A percentile compares a stretch with the other conserved stretches of the same genome.
phyloP scores from a whole-genome alignment of 2,329 filamentous ascomycete genomes.

The Microascus cirrosus region DNA sequence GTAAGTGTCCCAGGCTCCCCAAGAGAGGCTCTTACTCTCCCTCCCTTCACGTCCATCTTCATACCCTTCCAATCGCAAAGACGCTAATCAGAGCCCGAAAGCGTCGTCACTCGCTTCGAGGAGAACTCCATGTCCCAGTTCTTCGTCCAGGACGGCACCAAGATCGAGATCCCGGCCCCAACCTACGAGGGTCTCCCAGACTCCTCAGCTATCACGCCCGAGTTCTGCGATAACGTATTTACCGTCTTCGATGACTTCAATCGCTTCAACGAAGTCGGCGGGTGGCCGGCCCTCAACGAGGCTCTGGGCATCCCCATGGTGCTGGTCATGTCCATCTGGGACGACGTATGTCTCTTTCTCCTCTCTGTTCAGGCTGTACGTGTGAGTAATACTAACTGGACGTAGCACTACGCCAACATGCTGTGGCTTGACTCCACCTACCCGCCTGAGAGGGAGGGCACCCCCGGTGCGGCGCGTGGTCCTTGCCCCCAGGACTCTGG shows the following conservation, averaged over 20 bases:
- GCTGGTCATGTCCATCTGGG: conserved; percentile 49
- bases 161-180: conserved; percentile 32
- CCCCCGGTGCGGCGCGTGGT: conserved; percentile 13
- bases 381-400: not conserved
- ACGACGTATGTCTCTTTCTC: conserved; percentile 19
- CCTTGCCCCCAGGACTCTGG: conserved; percentile 13
- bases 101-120: conserved; percentile 6
- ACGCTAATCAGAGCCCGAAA: not conserved
- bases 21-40: not conserved
- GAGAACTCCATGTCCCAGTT: conserved; percentile 16
- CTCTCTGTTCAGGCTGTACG: not conserved
- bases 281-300: conserved; percentile 40
- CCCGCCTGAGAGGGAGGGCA: conserved; percentile 26
- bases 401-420: conserved; percentile 49
- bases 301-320: conserved; percentile 50
- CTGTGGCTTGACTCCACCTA: conserved; percentile 63
- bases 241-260: conserved; percentile 38
- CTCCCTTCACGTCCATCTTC: not conserved
- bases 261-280: conserved; percentile 42
- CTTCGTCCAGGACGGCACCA: conserved; percentile 47
- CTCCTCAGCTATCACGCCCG: conserved; percentile 43
- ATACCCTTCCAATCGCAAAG: not conserved
- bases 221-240: conserved; percentile 47
- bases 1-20: conserved; percentile 5
- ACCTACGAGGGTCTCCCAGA: conserved; percentile 31